A percentile compares a stretch with the other conserved stretches of the same genome.
phyloP scores from a whole-genome alignment of 305 asterid genomes.

The Salvia sclarea region DNA sequence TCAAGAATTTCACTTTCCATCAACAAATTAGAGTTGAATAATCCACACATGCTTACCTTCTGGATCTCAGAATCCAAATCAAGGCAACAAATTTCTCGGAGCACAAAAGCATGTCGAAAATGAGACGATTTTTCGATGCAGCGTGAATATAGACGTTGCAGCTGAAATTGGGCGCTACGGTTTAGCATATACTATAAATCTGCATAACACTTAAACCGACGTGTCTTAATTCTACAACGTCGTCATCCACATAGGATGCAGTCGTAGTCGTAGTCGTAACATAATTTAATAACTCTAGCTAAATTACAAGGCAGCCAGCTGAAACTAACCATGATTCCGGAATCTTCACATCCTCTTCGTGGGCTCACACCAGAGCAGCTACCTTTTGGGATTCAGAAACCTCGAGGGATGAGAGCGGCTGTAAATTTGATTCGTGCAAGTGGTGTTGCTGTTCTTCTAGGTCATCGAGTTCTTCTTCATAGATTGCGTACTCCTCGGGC shows the following conservation, averaged over 20 bases:
- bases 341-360: slow-evolving; percentile 1
- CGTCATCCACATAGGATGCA: background rate
- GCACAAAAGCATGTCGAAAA: background rate
- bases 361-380: slow-evolving; percentile 14
- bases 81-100: background rate
- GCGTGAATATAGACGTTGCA: too few species aligned
- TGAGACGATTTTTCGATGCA: background rate
- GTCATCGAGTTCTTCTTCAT: slow-evolving; percentile 60
- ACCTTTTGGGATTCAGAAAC: slow-evolving; percentile 29
- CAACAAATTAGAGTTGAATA: too few species aligned
- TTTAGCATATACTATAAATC: background rate
- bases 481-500: slow-evolving; percentile 63
- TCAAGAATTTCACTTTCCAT: background rate
- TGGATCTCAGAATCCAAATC: background rate
- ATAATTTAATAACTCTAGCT: background rate
- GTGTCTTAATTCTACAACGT: background rate
- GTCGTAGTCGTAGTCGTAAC: background rate
- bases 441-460: slow-evolving; percentile 45
- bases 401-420: slow-evolving; percentile 33
- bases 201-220: background rate
- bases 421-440: slow-evolving; percentile 32
- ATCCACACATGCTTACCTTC: background rate
- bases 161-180: background rate
- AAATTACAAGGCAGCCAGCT: slow-evolving; percentile 11
- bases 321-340: slow-evolving; percentile 37